phyloP scores from a whole-genome alignment of 345 rosid genomes.

The Salix udensis region DNA sequence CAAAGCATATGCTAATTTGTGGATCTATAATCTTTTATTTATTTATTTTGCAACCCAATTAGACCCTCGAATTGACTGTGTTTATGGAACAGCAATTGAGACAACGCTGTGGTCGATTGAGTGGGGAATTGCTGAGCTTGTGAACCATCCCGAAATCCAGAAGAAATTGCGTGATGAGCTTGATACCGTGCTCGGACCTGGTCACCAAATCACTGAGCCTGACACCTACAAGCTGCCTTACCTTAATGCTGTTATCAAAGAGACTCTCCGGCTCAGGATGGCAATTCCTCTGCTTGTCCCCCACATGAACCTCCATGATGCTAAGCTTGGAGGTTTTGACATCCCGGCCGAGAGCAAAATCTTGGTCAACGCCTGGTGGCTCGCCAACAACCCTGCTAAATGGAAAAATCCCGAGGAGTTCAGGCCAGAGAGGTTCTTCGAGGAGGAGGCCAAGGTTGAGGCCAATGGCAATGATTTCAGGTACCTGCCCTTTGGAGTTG shows the following conservation, averaged over 20 bases:
- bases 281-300: slow-evolving; percentile 97
- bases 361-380: slow-evolving; percentile 95
- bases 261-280: slow-evolving; percentile 84
- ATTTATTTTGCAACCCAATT: too few relatives aligned
- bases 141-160: slow-evolving; percentile 87
- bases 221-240: slow-evolving; percentile 74
- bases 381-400: slow-evolving; percentile 78
- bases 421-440: slow-evolving; percentile 92
- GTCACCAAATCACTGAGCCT: slow-evolving; percentile 77
- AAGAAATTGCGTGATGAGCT: slow-evolving; percentile 66
- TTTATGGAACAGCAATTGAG: slow-evolving; percentile 66
- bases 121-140: slow-evolving; percentile 93
- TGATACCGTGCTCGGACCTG: slow-evolving; percentile 69
- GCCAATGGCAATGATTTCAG: slow-evolving; percentile 91
- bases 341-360: slow-evolving; percentile 97
- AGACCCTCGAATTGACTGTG: neutral
- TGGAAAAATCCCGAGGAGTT: slow-evolving; percentile 94
- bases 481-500: slow-evolving; percentile 95
- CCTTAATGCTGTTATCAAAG: slow-evolving; percentile 92
- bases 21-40: too few relatives aligned
- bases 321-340: slow-evolving; percentile 78
- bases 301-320: slow-evolving; percentile 95
- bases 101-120: slow-evolving; percentile 95
- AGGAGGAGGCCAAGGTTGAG: slow-evolving; percentile 90
- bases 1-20: too few relatives aligned